These are phyloP conservation scores for Echria macrotheca DNA, from an alignment of 495 filamentous ascomycete genomes.

Conservation along the genomic window DNA sequence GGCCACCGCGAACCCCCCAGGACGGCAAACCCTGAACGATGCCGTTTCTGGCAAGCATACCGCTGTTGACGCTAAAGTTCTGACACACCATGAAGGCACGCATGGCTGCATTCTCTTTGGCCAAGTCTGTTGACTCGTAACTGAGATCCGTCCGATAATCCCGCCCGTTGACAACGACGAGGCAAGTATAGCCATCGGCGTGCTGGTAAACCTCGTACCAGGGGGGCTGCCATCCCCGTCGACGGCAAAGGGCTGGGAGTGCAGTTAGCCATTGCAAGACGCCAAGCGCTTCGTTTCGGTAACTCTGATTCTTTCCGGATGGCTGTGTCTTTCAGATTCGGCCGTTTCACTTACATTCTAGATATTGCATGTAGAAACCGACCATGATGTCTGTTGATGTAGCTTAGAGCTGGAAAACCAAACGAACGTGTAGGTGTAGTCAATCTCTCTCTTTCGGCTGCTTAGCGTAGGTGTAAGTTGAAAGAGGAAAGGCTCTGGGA, in stretches of 20 bases:
- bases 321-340: too few species aligned
- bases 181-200: conserved; percentile 70
- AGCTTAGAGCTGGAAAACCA: too few species aligned
- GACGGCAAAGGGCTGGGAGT: conserved; percentile 82
- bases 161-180: conserved; percentile 90
- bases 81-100: conserved; percentile 96
- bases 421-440: too few species aligned
- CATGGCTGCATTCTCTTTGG: conserved; percentile 92
- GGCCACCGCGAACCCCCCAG: too few species aligned
- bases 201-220: conserved; percentile 75
- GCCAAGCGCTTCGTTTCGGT: background rate
- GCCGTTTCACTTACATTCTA: background rate
- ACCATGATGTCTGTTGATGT: too few species aligned
- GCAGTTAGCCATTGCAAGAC: conserved; percentile 35
- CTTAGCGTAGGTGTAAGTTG: too few species aligned
- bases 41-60: conserved; percentile 77
- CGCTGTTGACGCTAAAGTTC: conserved; percentile 96
- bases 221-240: conserved; percentile 91
- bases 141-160: conserved; percentile 87
- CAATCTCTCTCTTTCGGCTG: too few species aligned
- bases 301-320: background rate
- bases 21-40: conserved; percentile 85
- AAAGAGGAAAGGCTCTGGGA: too few species aligned
- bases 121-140: conserved; percentile 72
- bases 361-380: background rate